phyloP scores from a whole-genome alignment of 2,329 filamentous ascomycete species.

The Epichloe hybrida region DNA sequence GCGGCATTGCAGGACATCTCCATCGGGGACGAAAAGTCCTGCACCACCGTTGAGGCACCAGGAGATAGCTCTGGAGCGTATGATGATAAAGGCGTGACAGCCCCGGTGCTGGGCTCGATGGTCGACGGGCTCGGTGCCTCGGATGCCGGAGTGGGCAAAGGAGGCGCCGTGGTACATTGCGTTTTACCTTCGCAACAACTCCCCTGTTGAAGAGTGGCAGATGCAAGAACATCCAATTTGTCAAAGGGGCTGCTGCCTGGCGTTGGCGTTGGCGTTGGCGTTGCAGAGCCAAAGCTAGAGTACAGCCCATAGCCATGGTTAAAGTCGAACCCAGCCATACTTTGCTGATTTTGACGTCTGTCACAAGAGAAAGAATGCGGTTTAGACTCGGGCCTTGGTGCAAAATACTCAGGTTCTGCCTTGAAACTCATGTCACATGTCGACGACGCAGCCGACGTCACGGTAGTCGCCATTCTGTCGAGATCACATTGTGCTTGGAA shows the following conservation, averaged over 20 bases:
- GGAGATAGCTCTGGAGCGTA: constrained; percentile 7
- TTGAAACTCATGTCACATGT: background rate
- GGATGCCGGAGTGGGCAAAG: constrained; percentile 11
- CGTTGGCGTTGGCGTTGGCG: background rate
- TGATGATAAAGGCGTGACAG: constrained; percentile 9
- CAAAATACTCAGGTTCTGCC: background rate
- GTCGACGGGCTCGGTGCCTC: constrained; percentile 12
- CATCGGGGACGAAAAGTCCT: constrained; percentile 14
- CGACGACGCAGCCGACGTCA: background rate
- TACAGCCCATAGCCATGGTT: background rate
- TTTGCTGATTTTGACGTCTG: background rate
- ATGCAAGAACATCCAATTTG: constrained; percentile 25
- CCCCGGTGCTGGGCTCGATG: constrained; percentile 10
- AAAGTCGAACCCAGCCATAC: background rate
- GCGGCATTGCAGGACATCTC: constrained; percentile 23
- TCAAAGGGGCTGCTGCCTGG: constrained; percentile 15
- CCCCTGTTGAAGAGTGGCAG: constrained; percentile 20
- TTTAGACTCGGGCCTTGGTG: background rate
- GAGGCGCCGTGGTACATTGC: constrained; percentile 8
- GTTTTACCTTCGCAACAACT: constrained; percentile 11
- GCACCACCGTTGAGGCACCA: constrained; percentile 1
- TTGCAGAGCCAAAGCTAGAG: background rate
- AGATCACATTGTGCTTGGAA: background rate
- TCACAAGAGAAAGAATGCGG: background rate
- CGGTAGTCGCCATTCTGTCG: background rate